Evolutionary conservation across 768 basidiomycete species (phyloP).

Genomic region (Peribolospora baueri): DNA sequence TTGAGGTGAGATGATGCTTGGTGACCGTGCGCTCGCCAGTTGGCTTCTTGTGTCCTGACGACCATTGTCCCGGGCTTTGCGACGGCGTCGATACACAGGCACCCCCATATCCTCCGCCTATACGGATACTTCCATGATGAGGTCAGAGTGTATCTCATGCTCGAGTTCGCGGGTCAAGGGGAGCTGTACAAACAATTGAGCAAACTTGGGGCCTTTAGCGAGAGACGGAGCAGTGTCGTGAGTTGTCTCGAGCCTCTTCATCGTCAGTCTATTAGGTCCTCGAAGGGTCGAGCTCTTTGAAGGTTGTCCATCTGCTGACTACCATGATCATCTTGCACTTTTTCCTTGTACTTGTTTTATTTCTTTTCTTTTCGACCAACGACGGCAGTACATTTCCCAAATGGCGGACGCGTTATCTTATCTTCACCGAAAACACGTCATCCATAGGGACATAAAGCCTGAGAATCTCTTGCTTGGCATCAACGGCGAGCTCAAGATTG

Average conservation of each 20-base stretch:
- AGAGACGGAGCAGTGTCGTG: constrained; percentile 48
- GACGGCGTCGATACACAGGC: constrained; percentile 23
- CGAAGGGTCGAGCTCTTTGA: background rate
- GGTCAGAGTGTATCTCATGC: constrained; percentile 90
- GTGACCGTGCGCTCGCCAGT: background rate
- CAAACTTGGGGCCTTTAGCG: constrained; percentile 62
- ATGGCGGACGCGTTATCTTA: constrained; percentile 92
- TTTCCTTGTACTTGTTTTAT: background rate
- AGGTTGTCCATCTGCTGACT: background rate
- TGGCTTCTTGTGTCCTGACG: background rate
- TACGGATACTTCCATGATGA: constrained; percentile 97
- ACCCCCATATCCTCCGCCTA: constrained; percentile 77
- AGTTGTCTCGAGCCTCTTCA: constrained; percentile 7
- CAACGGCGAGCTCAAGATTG: constrained; percentile 92
- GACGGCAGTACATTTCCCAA: constrained; percentile 65
- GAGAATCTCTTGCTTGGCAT: constrained; percentile 86
- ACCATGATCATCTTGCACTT: background rate
- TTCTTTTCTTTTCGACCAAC: background rate
- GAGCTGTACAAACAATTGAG: constrained; percentile 90
- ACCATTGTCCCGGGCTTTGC: background rate
- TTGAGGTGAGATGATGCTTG: constrained; percentile 26
- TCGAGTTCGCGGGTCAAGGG: constrained; percentile 90
- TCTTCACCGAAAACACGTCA: constrained; percentile 84
- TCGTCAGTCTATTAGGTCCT: background rate
- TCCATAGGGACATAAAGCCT: constrained; percentile 96